A percentile compares a stretch with the other conserved stretches of the same genome.
Conservation (phyloP, 768 basidiomycete species). For the Boletus eberwhitei region DNA sequence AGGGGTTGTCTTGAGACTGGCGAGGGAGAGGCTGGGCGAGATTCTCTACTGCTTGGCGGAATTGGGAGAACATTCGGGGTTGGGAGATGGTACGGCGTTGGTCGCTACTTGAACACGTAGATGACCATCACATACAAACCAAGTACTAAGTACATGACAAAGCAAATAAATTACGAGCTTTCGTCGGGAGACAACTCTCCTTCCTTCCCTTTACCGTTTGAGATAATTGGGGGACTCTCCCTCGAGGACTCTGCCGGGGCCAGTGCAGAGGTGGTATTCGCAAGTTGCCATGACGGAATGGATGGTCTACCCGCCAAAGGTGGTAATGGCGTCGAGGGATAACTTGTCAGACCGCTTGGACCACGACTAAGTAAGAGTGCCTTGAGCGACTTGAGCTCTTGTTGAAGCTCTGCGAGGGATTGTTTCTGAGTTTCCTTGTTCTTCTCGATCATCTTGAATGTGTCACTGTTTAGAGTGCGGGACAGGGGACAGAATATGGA, state of each 20-base stretch:
- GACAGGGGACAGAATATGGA: constrained; percentile 6
- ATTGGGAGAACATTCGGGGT: constrained; percentile 67
- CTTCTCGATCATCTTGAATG: constrained; percentile 85
- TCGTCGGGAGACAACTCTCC: constrained; percentile 28
- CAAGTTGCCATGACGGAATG: constrained; percentile 92
- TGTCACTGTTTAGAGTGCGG: not conserved
- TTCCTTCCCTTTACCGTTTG: constrained; percentile 62
- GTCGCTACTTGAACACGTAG: not conserved
- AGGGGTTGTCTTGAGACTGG: constrained; percentile 32
- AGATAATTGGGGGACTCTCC: constrained; percentile 3
- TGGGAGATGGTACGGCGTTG: not conserved
- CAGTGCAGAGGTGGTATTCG: constrained; percentile 33
- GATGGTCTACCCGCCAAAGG: constrained; percentile 57
- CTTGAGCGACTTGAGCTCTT: constrained; percentile 93
- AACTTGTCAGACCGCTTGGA: constrained; percentile 42
- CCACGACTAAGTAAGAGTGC: constrained; percentile 79
- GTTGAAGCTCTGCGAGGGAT: constrained; percentile 82
- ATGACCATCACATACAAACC: not conserved
- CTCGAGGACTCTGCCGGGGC: constrained; percentile 15
- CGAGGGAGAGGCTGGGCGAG: constrained; percentile 50
- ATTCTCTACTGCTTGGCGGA: constrained; percentile 70
- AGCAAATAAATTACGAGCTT: constrained; percentile 15
- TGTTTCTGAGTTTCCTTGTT: constrained; percentile 82
- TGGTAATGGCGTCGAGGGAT: constrained; percentile 49
- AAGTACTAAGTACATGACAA: constrained; percentile 3